Evolutionary conservation across 805 yeast species (phyloP), one percentile per base, ranked within the genome.

Genomic region (Schizosaccharomyces octosporus): DNA sequence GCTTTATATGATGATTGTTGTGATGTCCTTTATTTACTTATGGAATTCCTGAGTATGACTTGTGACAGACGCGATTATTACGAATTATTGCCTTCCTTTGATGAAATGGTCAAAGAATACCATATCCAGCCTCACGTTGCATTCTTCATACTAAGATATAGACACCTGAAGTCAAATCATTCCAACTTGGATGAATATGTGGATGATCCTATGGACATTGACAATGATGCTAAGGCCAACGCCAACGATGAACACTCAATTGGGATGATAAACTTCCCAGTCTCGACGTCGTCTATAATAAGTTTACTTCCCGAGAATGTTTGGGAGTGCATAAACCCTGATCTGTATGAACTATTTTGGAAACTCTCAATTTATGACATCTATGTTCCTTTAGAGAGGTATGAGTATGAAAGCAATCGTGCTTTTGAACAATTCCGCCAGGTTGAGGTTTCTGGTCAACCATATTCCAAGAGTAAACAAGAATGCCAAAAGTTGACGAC

Each of bases 61-160:
- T 72, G 79, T 6, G 65, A 65, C 1, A 61, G 64, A 6, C 66
- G 70, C 1, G 61, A 57, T 39, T 65, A 69, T 58, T 63, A 62
- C 31, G 36, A 42, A 24, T 36, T 57, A 6, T 21, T 66, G 13
- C 61, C 62, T 3, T 17, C 66, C 2, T 19, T 63, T 17, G 63
- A 41, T 3, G 41, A 59, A 19, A 24, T 51, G 7, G 58, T 63
- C 13, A 57, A 67, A 9, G 62, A 64, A n/a, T 72, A 63, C 61
- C 69, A 67, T 6, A 65, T 72, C 2, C 63, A 65, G 63, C 71
- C 61, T 0, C 75, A 76, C 21, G 83, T 90, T 87, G 82, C 82
- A 0, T 87, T 86, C 71, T 86, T 83, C 64, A 67, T 87, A 1
- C 87, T 95, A 95, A 77, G 96, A 9, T 43, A 41, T 19, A 74